Evolutionary conservation across 352 stramenopile species (phyloP).

Genomic region (Globisporangium cystogenes): DNA sequence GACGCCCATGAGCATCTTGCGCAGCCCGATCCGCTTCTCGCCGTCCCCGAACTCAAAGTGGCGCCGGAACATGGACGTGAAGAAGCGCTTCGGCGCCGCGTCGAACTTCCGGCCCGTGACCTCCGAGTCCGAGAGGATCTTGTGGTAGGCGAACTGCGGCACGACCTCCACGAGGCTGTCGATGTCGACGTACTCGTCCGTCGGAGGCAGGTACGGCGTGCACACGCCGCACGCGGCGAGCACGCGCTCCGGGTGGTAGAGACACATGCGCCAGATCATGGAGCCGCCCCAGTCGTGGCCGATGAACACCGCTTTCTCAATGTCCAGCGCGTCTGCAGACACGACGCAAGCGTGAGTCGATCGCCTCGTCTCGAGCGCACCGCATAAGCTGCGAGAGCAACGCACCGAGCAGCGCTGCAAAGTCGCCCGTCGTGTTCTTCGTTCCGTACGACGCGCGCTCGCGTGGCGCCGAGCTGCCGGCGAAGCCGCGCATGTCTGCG

Average conservation of each 20-base stretch:
- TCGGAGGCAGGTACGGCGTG: conserved; percentile 59
- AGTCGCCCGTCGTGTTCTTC: conserved; percentile 54
- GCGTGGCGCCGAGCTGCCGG: conserved; percentile 40
- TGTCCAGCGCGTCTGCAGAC: conserved; percentile 45
- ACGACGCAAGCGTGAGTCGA: not conserved
- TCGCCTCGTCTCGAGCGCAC: too few species aligned
- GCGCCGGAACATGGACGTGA: conserved; percentile 46
- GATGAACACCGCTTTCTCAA: conserved; percentile 61
- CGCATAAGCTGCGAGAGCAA: not conserved
- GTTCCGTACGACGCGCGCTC: conserved; percentile 43
- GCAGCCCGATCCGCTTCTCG: conserved; percentile 10
- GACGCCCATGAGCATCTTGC: conserved; percentile 11
- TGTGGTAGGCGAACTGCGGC: conserved; percentile 64
- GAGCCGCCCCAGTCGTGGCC: conserved; percentile 70
- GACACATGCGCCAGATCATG: conserved; percentile 64
- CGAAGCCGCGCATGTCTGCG: conserved; percentile 57
- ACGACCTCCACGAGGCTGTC: conserved; percentile 38
- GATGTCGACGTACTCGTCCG: conserved; percentile 26
- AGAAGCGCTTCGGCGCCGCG: conserved; percentile 32
- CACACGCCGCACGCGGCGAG: conserved; percentile 51
- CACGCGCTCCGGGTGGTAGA: conserved; percentile 59
- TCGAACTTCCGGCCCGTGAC: conserved; percentile 36
- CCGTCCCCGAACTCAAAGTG: conserved; percentile 25
- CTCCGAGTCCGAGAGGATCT: conserved; percentile 36
- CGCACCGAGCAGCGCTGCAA: conserved; percentile 17